Conservation (phyloP, 768 basidiomycete species). For the Calocera cornea region DNA sequence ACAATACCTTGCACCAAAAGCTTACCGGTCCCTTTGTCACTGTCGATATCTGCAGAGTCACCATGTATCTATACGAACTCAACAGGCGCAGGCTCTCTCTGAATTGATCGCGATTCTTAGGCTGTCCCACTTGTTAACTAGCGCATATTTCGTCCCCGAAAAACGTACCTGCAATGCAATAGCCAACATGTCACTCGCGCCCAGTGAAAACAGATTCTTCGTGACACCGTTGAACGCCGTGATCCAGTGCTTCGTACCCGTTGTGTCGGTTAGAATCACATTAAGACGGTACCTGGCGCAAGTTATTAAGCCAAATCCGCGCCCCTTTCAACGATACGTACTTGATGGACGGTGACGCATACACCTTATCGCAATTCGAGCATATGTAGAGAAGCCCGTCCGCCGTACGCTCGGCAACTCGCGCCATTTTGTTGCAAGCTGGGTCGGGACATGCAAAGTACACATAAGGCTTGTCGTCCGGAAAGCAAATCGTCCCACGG, state of each 20-base stretch:
- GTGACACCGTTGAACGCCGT: not conserved
- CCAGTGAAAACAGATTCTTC: not conserved
- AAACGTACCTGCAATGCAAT: no score
- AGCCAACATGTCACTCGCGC: not conserved
- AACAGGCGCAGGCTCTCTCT: no score
- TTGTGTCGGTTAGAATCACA: not conserved
- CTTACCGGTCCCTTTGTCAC: no score
- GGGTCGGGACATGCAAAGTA: not conserved
- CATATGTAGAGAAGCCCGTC: not conserved
- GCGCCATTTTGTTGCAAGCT: not conserved
- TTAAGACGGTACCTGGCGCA: not conserved
- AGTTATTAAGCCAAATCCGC: not conserved
- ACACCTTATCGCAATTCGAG: not conserved
- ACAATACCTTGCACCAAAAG: no score
- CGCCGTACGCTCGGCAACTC: not conserved
- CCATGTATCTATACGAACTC: no score
- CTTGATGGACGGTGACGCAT: not conserved
- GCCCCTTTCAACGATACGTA: no score
- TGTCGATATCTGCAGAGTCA: no score
- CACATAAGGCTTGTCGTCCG: not conserved
- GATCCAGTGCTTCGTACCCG: not conserved
- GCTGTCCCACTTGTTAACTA: no score
- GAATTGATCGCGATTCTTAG: no score
- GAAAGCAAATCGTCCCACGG: not conserved
- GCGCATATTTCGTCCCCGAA: no score